Evolutionary conservation across 2,329 filamentous ascomycete genomes (phyloP), one percentile per base, ranked within the genome.

Genomic region (Ustilaginoidea virens): DNA sequence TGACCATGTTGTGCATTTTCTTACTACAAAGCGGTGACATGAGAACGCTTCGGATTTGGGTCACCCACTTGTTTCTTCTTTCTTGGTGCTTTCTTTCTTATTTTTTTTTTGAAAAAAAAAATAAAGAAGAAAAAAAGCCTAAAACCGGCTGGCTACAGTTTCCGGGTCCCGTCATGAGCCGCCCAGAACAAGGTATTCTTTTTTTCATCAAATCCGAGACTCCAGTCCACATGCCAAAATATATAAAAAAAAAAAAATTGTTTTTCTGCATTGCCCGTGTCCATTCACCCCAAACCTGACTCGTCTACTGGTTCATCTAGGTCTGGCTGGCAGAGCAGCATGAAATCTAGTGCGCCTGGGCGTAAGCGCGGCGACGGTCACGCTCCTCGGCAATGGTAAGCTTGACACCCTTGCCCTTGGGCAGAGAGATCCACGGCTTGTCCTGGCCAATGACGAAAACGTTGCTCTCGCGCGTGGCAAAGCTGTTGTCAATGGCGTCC

Each of bases 381-480:
- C 87, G 77, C 82, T 98, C 87, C 73, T 98, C 87, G 49, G 87
- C 85, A 56, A 98, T 96, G 58, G 80, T 77, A 62, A 96, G 83
- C 83, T 94, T 93, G 72, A 98, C 90, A 82, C 90, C 90, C 78
- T 94, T 94, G 70, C 90, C 90, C 83, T 96, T 98, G 62, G 90
- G 92, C 59, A 98, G 77, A 53, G 82, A 92, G 68, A 98, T 77
- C 90, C 90, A 98, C 55, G 90, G 87, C 80, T 96, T 96, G 57
- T 98, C 90, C 52, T 77, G 72, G 55, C 90, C 90, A 52, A 98
- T 94, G 69, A 98, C 78, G 70, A 98, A 98, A 55, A 98, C 86
- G 82, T 98, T 98, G 74, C 68, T 79, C 74, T 98, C 86, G 66
- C 90, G 90, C 58, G 90, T 98, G 55, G 90, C 86, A 67, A 98